phyloP scores from a whole-genome alignment of 2,329 filamentous ascomycete genomes.

The Ceratocystis lukuohia region DNA sequence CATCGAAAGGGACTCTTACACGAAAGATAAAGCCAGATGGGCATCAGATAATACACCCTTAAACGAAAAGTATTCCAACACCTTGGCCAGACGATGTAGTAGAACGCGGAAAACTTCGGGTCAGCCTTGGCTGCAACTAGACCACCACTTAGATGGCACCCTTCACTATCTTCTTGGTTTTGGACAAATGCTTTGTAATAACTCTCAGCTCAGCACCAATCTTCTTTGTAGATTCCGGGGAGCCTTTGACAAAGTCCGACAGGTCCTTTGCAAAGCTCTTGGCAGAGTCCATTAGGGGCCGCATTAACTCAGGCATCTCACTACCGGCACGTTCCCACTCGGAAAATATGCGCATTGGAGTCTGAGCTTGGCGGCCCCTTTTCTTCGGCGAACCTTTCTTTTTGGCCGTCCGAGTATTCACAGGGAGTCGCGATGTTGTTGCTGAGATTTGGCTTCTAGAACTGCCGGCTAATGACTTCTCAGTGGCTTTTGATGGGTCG shows the following conservation, averaged over 20 bases:
- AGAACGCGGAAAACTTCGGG: too few relatives aligned
- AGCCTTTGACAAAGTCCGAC: background rate
- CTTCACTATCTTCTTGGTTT: background rate
- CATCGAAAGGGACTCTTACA: too few relatives aligned
- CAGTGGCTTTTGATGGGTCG: background rate
- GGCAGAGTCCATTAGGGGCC: background rate
- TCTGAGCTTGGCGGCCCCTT: background rate
- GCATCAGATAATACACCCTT: too few relatives aligned
- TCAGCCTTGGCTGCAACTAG: background rate
- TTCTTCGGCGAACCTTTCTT: background rate
- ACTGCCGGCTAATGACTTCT: background rate
- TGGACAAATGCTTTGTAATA: background rate
- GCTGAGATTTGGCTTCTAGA: background rate
- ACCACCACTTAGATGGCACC: background rate
- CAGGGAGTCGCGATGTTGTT: background rate
- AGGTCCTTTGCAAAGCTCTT: background rate
- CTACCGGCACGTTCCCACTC: background rate
- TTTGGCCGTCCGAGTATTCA: background rate
- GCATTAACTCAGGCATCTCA: background rate
- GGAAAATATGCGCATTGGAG: background rate
- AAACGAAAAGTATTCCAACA: too few relatives aligned
- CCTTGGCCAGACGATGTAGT: too few relatives aligned
- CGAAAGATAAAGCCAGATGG: too few relatives aligned
- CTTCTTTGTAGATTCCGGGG: background rate
- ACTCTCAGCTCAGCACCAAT: background rate